Conservation (phyloP, 352 stramenopile genomes). For the Pythium diclinum region DNA sequence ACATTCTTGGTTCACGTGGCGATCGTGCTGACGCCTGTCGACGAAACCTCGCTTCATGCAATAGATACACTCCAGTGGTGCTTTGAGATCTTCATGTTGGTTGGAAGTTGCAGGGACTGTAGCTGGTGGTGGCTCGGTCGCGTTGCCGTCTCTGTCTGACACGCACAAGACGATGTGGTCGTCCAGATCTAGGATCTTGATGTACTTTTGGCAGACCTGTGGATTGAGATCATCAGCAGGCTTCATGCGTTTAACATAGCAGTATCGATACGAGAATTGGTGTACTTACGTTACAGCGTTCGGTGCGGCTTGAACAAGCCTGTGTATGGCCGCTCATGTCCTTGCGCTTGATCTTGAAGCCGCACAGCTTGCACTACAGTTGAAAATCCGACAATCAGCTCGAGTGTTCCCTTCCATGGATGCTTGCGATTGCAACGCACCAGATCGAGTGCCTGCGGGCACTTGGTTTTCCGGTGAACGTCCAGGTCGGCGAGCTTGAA, state of each 20-base stretch:
- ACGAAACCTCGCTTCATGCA: constrained; percentile 35
- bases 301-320: constrained; percentile 52
- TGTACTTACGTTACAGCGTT: constrained; percentile 55
- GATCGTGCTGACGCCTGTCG: constrained; percentile 26
- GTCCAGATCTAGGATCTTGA: constrained; percentile 42
- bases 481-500: constrained; percentile 32
- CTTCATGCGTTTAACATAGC: too few relatives aligned
- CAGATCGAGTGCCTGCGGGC: constrained; percentile 28
- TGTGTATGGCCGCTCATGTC: constrained; percentile 32
- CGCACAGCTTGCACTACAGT: constrained; percentile 42
- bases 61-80: constrained; percentile 41
- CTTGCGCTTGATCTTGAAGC: constrained; percentile 48
- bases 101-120: constrained; percentile 6
- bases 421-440: constrained; percentile 32
- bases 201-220: constrained; percentile 45
- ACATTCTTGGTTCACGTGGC: constrained; percentile 38
- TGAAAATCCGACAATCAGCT: neutral
- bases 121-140: neutral
- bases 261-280: too few relatives aligned
- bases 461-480: constrained; percentile 25
- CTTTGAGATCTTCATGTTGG: neutral
- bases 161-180: constrained; percentile 18
- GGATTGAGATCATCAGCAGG: neutral
- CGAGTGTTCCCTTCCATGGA: too few relatives aligned
- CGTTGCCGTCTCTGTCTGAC: constrained; percentile 1